Percentiles rank a stretch among this genome's conserved stretches.
Conservation (phyloP, 2,329 filamentous ascomycete species). For the Aspergillus ibericus region DNA sequence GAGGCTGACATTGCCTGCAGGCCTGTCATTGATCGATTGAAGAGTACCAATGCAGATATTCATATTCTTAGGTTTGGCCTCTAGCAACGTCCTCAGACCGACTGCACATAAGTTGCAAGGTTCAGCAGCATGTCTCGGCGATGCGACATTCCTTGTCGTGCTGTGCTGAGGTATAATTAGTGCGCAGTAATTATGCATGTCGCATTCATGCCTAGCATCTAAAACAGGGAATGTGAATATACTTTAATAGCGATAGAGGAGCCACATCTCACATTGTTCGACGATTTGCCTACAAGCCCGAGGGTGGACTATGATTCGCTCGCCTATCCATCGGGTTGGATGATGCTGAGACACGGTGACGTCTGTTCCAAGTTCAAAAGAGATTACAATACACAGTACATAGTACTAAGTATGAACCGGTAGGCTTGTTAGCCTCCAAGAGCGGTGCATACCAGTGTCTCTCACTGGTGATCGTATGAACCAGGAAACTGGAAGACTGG, state of each 20-base stretch:
- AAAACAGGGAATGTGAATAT: not conserved
- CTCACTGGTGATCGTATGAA: no score
- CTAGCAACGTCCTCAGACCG: not conserved
- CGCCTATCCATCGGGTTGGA: not conserved
- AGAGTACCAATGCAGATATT: no score
- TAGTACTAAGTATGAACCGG: no score
- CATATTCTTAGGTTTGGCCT: not conserved
- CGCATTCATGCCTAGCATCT: not conserved
- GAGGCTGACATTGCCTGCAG: not conserved
- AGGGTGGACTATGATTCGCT: not conserved
- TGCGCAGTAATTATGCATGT: not conserved
- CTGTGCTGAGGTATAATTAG: not conserved
- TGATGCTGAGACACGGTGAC: not conserved
- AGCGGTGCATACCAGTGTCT: no score
- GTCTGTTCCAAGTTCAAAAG: not conserved
- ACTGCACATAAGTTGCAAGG: not conserved
- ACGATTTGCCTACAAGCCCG: no score
- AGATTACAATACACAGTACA: no score
- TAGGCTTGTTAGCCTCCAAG: no score
- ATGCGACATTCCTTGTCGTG: not conserved
- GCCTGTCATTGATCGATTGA: not conserved
- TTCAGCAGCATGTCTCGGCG: not conserved
- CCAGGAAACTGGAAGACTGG: not conserved
- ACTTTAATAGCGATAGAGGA: not conserved
- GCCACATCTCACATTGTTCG: not conserved